A percentile compares a stretch with the other conserved stretches of the same genome.
Conservation (phyloP, 495 filamentous ascomycete genomes). For the Trypethelium eluteriae region DNA sequence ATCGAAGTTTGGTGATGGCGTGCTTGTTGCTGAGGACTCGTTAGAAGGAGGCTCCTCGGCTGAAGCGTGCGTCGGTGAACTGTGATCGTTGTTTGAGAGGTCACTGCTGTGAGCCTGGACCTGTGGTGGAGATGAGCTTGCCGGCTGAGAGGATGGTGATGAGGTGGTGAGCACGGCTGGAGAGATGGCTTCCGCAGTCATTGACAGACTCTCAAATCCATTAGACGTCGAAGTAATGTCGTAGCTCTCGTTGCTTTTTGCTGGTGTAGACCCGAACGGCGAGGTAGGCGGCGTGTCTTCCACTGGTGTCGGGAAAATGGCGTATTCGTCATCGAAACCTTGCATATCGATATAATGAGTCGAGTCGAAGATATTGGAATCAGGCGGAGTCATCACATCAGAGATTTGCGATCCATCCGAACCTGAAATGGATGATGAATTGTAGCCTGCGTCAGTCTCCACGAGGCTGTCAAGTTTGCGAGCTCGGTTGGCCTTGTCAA, state of each 20-base stretch:
- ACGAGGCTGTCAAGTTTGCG: constrained; percentile 9
- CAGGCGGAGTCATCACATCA: neutral
- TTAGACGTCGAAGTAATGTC: constrained; percentile 4
- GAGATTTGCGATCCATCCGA: neutral
- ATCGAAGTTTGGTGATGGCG: neutral
- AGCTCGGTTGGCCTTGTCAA: constrained; percentile 30
- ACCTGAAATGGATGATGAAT: constrained; percentile 1
- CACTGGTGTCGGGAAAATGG: neutral
- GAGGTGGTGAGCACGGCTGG: neutral
- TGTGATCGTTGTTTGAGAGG: neutral
- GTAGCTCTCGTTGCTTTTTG: neutral
- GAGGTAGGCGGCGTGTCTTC: neutral
- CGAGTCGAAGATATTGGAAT: neutral
- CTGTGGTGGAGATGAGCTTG: neutral
- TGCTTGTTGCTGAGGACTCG: neutral
- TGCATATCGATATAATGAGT: constrained; percentile 4
- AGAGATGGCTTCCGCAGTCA: neutral
- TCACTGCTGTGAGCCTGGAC: neutral
- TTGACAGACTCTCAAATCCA: neutral
- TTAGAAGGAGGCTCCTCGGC: neutral
- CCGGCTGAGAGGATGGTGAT: neutral
- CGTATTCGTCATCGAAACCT: neutral
- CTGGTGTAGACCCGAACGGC: neutral
- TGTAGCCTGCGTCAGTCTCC: neutral
- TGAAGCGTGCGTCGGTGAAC: neutral